Evolutionary conservation across 352 stramenopile genomes (phyloP), one percentile per base, ranked within the genome.

Genomic region (Globisporangium perplexum): DNA sequence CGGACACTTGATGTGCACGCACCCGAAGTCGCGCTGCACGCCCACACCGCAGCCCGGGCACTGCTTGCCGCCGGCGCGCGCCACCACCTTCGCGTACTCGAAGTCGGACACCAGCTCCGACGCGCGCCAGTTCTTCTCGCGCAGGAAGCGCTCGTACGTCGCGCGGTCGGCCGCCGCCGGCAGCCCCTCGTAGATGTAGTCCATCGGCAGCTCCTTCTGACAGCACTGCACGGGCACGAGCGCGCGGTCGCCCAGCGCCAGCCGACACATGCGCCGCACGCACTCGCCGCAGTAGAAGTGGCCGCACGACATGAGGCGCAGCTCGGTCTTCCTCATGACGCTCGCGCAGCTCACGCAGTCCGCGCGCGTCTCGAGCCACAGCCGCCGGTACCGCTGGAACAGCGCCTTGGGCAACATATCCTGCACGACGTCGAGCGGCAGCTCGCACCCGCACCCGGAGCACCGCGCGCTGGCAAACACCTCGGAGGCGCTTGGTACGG

Each of bases 11-110:
- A 92, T 92, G 67, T 92, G 77, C 18, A 92, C 60, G 50, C 81
- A 92, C n/a, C 81, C 81, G 55, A 74, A 75, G 59, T 85, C 77
- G 46, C 78, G 76, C 52, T 85, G 62, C 28, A 92, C 76, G 36
- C 81, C 81, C 14, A 92, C 72, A 17, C 81, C 81, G 55, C 81
- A 92, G 23, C 73, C 81, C 1, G 81, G 78, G 44, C 81, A 92
- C 44, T 90, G 81, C 55, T 92, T 92, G 0, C 64, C 78, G 17
- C 79, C 76, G 3, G 83, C 22, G 4, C 41, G 26, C 31, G 48
- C 47, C 11, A 92, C 76, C 12, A 59, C 69, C 7, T 57, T 44
- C 10, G 72, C 57, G 59, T 92, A 92, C 52, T 89, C 78, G 26
- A 56, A 55, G 57, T 92, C 81, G 7, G 76, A 88, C 41, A 65